Conservation (phyloP, 1,284 basidiomycete genomes). For the Ustilago sp. region DNA sequence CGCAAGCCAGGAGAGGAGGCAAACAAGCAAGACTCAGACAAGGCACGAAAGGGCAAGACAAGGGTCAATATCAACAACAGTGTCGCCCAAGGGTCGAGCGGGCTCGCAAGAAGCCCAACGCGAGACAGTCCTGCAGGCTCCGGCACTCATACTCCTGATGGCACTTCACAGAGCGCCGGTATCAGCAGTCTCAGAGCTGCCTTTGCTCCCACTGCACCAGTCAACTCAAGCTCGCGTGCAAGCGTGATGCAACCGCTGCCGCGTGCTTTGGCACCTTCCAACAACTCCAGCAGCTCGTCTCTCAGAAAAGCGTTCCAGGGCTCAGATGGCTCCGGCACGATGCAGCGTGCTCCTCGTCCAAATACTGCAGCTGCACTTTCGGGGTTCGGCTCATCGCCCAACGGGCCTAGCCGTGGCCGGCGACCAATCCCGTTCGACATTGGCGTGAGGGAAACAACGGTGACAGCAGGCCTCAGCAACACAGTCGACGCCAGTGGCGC, state of each 20-base stretch:
- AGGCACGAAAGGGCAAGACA: constrained; percentile 21
- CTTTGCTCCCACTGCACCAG: constrained; percentile 34
- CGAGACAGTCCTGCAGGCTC: constrained; percentile 31
- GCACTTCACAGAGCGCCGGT: constrained; percentile 23
- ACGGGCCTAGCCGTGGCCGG: constrained; percentile 9
- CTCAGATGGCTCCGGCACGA: constrained; percentile 17
- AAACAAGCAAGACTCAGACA: constrained; percentile 1
- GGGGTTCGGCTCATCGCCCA: constrained; percentile 6
- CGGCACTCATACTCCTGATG: constrained; percentile 39
- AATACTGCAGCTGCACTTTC: constrained; percentile 1
- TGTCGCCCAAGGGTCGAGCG: constrained; percentile 1
- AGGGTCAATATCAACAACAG: constrained; percentile 25
- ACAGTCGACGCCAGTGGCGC: not conserved
- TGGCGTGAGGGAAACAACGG: not conserved
- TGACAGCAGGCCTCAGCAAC: constrained; percentile 1
- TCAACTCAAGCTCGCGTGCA: constrained; percentile 22
- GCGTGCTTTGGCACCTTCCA: constrained; percentile 26
- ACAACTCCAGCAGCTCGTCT: constrained; percentile 44
- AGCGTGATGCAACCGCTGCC: constrained; percentile 49
- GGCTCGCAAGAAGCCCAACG: constrained; percentile 14
- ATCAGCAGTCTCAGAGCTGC: constrained; percentile 30
- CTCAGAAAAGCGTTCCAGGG: constrained; percentile 33
- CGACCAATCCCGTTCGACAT: constrained; percentile 33
- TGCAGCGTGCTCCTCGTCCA: constrained; percentile 18
- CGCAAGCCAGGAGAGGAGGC: constrained; percentile 4